Evolutionary conservation across 352 stramenopile species (phyloP).

Genomic region (Pythium pyrilobum): DNA sequence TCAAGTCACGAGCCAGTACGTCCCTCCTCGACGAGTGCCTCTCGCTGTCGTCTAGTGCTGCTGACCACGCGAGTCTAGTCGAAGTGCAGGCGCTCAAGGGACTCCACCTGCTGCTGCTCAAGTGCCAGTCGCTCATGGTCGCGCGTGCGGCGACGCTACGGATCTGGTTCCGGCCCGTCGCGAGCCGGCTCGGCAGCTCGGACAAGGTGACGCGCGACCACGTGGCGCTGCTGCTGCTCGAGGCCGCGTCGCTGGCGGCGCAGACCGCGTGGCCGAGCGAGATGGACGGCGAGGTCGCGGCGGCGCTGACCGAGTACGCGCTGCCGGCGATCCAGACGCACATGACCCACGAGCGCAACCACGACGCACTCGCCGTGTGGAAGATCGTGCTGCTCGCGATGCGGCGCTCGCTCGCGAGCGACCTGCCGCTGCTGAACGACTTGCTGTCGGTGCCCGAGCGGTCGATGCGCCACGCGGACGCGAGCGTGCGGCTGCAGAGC

Average conservation of each 20-base stretch:
- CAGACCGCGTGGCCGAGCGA: slow-evolving; percentile 9
- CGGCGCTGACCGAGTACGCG: slow-evolving; percentile 36
- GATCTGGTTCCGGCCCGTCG: slow-evolving; percentile 47
- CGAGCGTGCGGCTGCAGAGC: slow-evolving; percentile 36
- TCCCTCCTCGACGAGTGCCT: slow-evolving; percentile 7
- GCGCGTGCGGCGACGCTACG: slow-evolving; percentile 21
- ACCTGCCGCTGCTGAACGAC: slow-evolving; percentile 42
- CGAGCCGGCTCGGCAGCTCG: slow-evolving; percentile 49
- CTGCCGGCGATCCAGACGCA: slow-evolving; percentile 52
- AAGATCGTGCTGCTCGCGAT: slow-evolving; percentile 47
- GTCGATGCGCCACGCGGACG: slow-evolving; percentile 42
- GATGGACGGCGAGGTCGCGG: slow-evolving; percentile 25
- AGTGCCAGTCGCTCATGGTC: slow-evolving; percentile 38
- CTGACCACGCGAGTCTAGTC: slow-evolving; percentile 19
- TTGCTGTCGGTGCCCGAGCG: slow-evolving; percentile 54
- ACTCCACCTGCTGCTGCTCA: slow-evolving; percentile 45
- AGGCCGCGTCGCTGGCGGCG: slow-evolving; percentile 17
- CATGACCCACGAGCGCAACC: slow-evolving; percentile 31
- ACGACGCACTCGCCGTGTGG: slow-evolving; percentile 52
- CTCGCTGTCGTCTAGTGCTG: not conserved
- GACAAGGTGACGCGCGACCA: slow-evolving; percentile 42
- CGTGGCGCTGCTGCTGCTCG: slow-evolving; percentile 39
- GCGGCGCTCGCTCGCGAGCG: slow-evolving; percentile 27
- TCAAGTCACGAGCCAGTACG: slow-evolving; percentile 61
- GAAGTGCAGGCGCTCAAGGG: slow-evolving; percentile 62